phyloP scores from a whole-genome alignment of 257 asterid species.

The Sherardia arvensis region DNA sequence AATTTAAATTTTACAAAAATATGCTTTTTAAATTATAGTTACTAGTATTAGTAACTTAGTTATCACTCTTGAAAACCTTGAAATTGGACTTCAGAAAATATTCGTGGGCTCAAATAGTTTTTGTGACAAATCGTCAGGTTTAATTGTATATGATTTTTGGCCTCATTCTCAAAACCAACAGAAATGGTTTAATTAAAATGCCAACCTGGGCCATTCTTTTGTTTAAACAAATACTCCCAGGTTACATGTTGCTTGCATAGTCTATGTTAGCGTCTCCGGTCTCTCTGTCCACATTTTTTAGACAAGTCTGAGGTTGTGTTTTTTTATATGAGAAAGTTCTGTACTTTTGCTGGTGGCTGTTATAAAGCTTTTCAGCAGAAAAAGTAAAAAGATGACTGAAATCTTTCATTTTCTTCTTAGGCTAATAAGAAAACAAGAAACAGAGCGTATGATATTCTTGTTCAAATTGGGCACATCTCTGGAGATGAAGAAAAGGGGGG shows the following conservation, averaged over 20 bases:
- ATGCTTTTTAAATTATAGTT: no score
- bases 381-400: conserved; percentile 8
- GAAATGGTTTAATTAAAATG: neutral
- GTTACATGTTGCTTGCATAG: neutral
- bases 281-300: no score
- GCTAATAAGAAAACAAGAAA: conserved; percentile 86
- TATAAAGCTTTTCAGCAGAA: neutral
- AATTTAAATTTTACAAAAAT: neutral
- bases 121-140: neutral
- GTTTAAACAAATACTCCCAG: neutral
- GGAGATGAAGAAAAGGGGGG: conserved; percentile 67
- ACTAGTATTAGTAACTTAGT: no score
- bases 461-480: conserved; percentile 85
- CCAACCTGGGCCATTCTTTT: neutral
- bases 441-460: conserved; percentile 87
- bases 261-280: no score
- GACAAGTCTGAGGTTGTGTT: neutral
- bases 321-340: neutral
- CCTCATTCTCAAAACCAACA: neutral
- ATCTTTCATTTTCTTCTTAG: conserved; percentile 23
- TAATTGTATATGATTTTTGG: neutral
- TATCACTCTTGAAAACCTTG: neutral
- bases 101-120: neutral
- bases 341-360: neutral
- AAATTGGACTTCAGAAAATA: neutral